Conservation (phyloP, 805 yeast species). For the Yarrowia keelungensis region DNA sequence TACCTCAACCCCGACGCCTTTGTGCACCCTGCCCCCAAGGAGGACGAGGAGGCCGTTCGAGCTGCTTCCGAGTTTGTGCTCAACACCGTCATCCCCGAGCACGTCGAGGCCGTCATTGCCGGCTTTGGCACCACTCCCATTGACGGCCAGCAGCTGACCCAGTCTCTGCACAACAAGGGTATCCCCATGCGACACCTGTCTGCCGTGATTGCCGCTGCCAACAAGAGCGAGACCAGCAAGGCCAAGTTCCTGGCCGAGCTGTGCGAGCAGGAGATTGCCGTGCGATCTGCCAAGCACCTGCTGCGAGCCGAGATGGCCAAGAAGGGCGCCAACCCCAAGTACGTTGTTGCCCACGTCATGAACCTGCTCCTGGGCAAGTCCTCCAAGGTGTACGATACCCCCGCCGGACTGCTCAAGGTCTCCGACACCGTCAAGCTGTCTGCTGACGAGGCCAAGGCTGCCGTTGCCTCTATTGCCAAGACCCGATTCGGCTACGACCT, state of each 20-base stretch:
- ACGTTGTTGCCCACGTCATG: constrained; percentile 71
- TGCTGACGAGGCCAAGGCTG: constrained; percentile 59
- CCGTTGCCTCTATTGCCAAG: constrained; percentile 7
- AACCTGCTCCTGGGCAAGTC: constrained; percentile 58
- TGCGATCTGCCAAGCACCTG: constrained; percentile 80
- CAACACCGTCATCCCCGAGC: constrained; percentile 65
- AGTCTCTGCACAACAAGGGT: constrained; percentile 77
- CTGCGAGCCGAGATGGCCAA: constrained; percentile 65
- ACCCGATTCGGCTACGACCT: constrained; percentile 12
- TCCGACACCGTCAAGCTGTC: constrained; percentile 45
- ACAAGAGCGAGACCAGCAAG: constrained; percentile 50
- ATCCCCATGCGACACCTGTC: constrained; percentile 91
- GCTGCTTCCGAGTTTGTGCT: constrained; percentile 71
- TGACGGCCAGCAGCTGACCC: constrained; percentile 79
- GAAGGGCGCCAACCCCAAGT: constrained; percentile 38
- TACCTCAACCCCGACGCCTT: constrained; percentile 81
- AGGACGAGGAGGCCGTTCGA: constrained; percentile 70
- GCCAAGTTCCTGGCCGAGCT: constrained; percentile 56
- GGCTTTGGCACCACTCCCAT: constrained; percentile 67
- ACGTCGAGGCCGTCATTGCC: constrained; percentile 61
- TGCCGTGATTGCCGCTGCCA: constrained; percentile 54
- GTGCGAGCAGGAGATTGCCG: constrained; percentile 70
- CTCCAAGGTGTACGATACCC: constrained; percentile 52
- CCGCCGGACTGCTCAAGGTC: constrained; percentile 54
- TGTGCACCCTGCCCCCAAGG: constrained; percentile 52